Conservation (phyloP, 2,329 filamentous ascomycete genomes). For the Penicillium sp. region DNA sequence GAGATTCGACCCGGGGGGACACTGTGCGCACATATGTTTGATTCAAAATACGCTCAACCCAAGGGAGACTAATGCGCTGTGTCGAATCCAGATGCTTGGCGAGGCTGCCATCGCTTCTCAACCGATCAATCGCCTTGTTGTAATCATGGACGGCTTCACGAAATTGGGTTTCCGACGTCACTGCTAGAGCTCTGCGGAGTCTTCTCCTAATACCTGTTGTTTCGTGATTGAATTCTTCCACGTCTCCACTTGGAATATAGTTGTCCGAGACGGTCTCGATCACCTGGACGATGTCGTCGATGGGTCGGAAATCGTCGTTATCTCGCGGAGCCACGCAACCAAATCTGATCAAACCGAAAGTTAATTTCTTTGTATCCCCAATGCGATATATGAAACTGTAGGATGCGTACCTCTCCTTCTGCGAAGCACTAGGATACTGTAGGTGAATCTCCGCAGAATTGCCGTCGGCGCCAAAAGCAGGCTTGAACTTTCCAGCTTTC, state of each 20-base stretch:
- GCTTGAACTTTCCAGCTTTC: slow-evolving; percentile 50
- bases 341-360: slow-evolving; percentile 50
- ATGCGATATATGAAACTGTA: not conserved
- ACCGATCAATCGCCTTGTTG: slow-evolving; percentile 65
- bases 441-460: slow-evolving; percentile 59
- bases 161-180: slow-evolving; percentile 68
- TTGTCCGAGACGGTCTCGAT: slow-evolving; percentile 68
- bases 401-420: slow-evolving; percentile 61
- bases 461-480: slow-evolving; percentile 48
- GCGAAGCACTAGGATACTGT: slow-evolving; percentile 76
- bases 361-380: not conserved
- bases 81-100: slow-evolving; percentile 66
- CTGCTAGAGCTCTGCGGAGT: slow-evolving; percentile 69
- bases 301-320: slow-evolving; percentile 65
- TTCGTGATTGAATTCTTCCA: slow-evolving; percentile 66
- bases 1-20: slow-evolving; percentile 77
- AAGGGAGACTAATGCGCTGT: slow-evolving; percentile 66
- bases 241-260: slow-evolving; percentile 71
- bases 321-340: slow-evolving; percentile 76
- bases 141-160: slow-evolving; percentile 70
- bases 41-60: slow-evolving; percentile 75
- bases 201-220: slow-evolving; percentile 71
- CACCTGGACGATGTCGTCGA: slow-evolving; percentile 68
- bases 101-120: slow-evolving; percentile 69
- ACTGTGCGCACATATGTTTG: slow-evolving; percentile 93